phyloP scores from a whole-genome alignment of 148 eudicot genomes.

The Silene uniflora region DNA sequence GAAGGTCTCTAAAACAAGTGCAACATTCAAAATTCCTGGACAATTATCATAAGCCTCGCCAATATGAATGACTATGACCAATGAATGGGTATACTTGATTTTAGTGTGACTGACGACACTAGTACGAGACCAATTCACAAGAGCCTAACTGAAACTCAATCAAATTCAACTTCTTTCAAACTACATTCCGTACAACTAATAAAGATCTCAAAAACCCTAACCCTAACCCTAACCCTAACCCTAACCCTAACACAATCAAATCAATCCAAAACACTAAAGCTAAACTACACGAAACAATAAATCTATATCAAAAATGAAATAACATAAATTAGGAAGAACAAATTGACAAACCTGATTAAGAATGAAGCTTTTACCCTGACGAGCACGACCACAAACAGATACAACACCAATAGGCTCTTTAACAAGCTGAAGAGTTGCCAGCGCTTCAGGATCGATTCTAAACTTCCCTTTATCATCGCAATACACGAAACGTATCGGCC shows the following conservation, averaged over 20 bases:
- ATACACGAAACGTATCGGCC: slow-evolving; percentile 82
- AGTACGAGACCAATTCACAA: too few species aligned
- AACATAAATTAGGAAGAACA: too few species aligned
- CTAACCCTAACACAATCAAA: background rate
- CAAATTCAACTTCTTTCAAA: background rate
- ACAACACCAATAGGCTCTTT: slow-evolving; percentile 89
- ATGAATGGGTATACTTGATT: too few species aligned
- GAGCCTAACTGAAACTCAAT: background rate
- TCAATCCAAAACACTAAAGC: background rate
- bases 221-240: slow-evolving; percentile 21
- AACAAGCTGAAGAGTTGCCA: slow-evolving; percentile 76
- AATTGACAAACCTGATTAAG: slow-evolving; percentile 55
- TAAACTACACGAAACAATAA: background rate
- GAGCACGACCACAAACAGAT: slow-evolving; percentile 96
- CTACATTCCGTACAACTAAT: too few species aligned
- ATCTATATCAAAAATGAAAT: too few species aligned
- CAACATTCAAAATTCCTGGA: too few species aligned
- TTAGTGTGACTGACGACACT: too few species aligned
- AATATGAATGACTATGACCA: too few species aligned
- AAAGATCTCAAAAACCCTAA: slow-evolving; percentile 9
- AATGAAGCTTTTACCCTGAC: slow-evolving; percentile 94
- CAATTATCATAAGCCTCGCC: too few species aligned
- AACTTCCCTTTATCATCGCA: slow-evolving; percentile 88
- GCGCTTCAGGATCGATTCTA: slow-evolving; percentile 86
- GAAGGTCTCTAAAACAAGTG: too few species aligned